Percentiles rank a stretch among this genome's conserved stretches.
Evolutionary conservation across 805 yeast species (phyloP).

Genomic region (Kluyveromyces nonfermentans): DNA sequence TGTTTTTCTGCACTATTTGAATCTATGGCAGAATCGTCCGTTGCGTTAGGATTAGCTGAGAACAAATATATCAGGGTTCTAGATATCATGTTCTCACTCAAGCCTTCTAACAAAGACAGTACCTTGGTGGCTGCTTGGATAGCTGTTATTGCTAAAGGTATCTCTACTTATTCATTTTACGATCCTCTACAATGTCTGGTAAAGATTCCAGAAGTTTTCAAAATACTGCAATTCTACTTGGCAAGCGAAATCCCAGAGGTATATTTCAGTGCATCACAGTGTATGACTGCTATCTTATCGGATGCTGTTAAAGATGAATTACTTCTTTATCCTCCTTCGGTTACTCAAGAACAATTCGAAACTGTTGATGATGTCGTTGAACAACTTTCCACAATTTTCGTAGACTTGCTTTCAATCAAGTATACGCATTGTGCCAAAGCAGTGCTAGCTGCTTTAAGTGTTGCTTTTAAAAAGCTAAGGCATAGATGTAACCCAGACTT

Average conservation of each 20-base stretch:
- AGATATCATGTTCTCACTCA: slow-evolving; percentile 64
- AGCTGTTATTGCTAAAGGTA: slow-evolving; percentile 84
- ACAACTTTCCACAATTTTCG: slow-evolving; percentile 43
- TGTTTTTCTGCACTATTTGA: slow-evolving; percentile 77
- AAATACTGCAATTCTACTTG: slow-evolving; percentile 54
- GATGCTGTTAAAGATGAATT: slow-evolving; percentile 55
- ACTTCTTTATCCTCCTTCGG: slow-evolving; percentile 42
- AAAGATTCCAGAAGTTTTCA: slow-evolving; percentile 48
- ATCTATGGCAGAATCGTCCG: slow-evolving; percentile 30
- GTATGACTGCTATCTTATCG: slow-evolving; percentile 68
- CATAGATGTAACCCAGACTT: slow-evolving; percentile 63
- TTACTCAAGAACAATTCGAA: slow-evolving; percentile 45
- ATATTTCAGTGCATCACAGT: slow-evolving; percentile 71
- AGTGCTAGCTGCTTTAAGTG: slow-evolving; percentile 57
- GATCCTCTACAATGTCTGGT: slow-evolving; percentile 44
- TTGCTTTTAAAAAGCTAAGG: slow-evolving; percentile 54
- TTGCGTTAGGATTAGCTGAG: slow-evolving; percentile 49
- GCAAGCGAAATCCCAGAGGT: slow-evolving; percentile 56
- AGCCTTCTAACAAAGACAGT: slow-evolving; percentile 73
- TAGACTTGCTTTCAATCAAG: slow-evolving; percentile 58
- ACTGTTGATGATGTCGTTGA: slow-evolving; percentile 44
- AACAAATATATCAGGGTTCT: slow-evolving; percentile 57
- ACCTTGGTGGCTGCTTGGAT: slow-evolving; percentile 92
- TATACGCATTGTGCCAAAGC: slow-evolving; percentile 71
- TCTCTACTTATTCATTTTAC: slow-evolving; percentile 43